These are phyloP conservation scores for Aspergillus ustus DNA, from an alignment of 2,329 filamentous ascomycete species.

Conservation along the genomic window DNA sequence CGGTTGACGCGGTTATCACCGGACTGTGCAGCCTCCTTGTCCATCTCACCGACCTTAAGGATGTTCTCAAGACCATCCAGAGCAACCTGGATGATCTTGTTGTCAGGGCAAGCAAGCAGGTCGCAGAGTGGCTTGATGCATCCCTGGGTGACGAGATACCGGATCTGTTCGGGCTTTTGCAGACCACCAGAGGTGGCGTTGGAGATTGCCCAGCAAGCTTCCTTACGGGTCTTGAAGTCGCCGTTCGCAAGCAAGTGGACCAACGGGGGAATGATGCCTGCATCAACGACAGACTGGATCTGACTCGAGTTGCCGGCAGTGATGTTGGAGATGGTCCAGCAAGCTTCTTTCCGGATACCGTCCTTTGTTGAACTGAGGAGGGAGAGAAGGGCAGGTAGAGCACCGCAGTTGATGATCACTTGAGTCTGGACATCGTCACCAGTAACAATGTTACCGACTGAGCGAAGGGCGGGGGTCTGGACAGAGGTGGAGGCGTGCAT, in stretches of 20 bases:
- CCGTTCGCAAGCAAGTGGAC: slow-evolving; percentile 96
- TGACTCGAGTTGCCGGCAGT: slow-evolving; percentile 97
- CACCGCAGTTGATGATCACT: slow-evolving; percentile 98
- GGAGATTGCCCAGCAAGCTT: slow-evolving; percentile 99
- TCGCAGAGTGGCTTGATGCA: slow-evolving; percentile 98
- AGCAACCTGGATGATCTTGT: slow-evolving; percentile 99
- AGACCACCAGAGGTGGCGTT: slow-evolving; percentile 97
- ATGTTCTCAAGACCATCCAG: slow-evolving; percentile 98
- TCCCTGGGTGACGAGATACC: slow-evolving; percentile 88
- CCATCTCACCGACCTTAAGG: slow-evolving; percentile 97
- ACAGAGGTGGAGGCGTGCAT: slow-evolving; percentile 99
- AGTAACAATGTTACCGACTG: slow-evolving; percentile 98
- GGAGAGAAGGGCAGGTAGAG: slow-evolving; percentile 87
- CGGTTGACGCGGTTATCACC: slow-evolving; percentile 73
- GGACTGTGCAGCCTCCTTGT: slow-evolving; percentile 78
- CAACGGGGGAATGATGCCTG: slow-evolving; percentile 93
- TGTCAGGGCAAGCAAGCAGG: slow-evolving; percentile 92
- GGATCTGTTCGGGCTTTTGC: slow-evolving; percentile 98
- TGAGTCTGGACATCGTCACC: slow-evolving; percentile 98
- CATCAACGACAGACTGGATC: slow-evolving; percentile 95
- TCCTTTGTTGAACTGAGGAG: slow-evolving; percentile 97
- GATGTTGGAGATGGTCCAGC: slow-evolving; percentile 99
- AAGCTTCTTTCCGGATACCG: slow-evolving; percentile 97
- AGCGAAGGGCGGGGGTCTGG: slow-evolving; percentile 94
- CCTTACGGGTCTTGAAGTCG: slow-evolving; percentile 98